phyloP scores from a whole-genome alignment of 495 filamentous ascomycete genomes.

The Annulohypoxylon maeteangense region DNA sequence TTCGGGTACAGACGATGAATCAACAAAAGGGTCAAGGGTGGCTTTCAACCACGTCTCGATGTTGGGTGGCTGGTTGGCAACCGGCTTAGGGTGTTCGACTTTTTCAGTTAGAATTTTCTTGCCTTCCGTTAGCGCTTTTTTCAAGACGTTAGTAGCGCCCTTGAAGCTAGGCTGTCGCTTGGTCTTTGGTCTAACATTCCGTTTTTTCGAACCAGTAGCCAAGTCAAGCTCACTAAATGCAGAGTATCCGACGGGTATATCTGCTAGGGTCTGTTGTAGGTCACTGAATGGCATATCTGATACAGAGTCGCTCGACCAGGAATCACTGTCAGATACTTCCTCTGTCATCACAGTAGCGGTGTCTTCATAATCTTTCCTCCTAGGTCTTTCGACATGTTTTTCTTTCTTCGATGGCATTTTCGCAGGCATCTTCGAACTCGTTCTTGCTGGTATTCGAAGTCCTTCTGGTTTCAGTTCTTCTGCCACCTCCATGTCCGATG shows the following conservation, averaged over 20 bases:
- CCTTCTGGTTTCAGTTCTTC: constrained; percentile 49
- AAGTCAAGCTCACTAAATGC: constrained; percentile 68
- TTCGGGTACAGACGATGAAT: constrained; percentile 57
- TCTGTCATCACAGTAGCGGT: constrained; percentile 33
- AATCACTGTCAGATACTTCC: constrained; percentile 44
- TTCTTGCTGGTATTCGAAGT: constrained; percentile 39
- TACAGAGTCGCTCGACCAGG: constrained; percentile 46
- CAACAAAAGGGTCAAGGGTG: constrained; percentile 78
- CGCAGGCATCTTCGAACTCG: constrained; percentile 31
- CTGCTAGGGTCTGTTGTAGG: constrained; percentile 60
- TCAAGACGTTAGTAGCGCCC: constrained; percentile 64
- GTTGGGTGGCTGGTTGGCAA: constrained; percentile 62
- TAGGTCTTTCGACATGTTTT: constrained; percentile 34
- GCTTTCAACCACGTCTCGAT: constrained; percentile 82
- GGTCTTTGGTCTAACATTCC: constrained; percentile 54
- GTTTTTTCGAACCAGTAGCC: constrained; percentile 56
- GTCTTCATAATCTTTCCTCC: constrained; percentile 30
- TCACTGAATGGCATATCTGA: constrained; percentile 53
- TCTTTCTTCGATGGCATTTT: constrained; percentile 41
- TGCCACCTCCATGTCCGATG: constrained; percentile 58
- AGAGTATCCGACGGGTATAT: constrained; percentile 66
- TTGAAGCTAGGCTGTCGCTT: constrained; percentile 60
- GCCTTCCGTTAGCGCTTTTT: constrained; percentile 64
- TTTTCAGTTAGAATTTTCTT: constrained; percentile 66
- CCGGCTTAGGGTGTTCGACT: constrained; percentile 60